Conservation (phyloP, 345 rosid species). For the Anastatica hierochuntica region DNA sequence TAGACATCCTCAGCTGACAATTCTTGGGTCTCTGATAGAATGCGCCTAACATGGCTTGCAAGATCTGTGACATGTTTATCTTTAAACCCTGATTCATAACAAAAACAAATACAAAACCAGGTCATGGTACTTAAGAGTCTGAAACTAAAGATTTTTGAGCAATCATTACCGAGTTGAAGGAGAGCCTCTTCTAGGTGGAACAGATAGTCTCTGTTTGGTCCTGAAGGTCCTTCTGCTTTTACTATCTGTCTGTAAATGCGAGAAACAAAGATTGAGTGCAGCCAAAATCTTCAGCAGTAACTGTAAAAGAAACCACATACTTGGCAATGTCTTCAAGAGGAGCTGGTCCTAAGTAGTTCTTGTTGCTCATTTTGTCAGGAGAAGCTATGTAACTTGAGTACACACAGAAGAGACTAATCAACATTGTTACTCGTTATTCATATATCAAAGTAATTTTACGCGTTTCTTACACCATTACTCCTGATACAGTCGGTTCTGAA, state of each 20-base stretch:
- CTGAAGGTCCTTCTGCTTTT: constrained; percentile 80
- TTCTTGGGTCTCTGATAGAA: constrained; percentile 32
- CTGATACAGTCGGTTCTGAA: constrained; percentile 55
- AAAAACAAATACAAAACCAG: not conserved
- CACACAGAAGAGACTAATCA: not conserved
- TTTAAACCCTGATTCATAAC: constrained; percentile 38
- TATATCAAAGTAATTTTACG: not conserved
- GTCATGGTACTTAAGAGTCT: not conserved
- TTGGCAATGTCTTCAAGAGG: constrained; percentile 65
- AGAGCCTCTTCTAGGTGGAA: constrained; percentile 73
- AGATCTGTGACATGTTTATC: constrained; percentile 73
- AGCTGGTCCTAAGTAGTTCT: constrained; percentile 77
- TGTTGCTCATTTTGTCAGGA: constrained; percentile 56
- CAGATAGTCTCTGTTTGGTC: constrained; percentile 84
- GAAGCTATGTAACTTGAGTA: constrained; percentile 73
- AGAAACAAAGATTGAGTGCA: not conserved
- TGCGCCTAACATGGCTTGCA: constrained; percentile 50
- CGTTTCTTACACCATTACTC: constrained; percentile 74
- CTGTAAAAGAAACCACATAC: constrained; percentile 31
- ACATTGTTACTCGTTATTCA: not conserved
- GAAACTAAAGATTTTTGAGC: not conserved
- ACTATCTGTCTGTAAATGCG: constrained; percentile 47
- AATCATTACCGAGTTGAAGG: constrained; percentile 37
- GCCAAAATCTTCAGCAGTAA: too few relatives aligned
- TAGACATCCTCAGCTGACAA: not conserved